Percentiles rank a stretch among this genome's conserved stretches.
phyloP scores from a whole-genome alignment of 2,329 filamentous ascomycete species.

The Mariannaea elegans region DNA sequence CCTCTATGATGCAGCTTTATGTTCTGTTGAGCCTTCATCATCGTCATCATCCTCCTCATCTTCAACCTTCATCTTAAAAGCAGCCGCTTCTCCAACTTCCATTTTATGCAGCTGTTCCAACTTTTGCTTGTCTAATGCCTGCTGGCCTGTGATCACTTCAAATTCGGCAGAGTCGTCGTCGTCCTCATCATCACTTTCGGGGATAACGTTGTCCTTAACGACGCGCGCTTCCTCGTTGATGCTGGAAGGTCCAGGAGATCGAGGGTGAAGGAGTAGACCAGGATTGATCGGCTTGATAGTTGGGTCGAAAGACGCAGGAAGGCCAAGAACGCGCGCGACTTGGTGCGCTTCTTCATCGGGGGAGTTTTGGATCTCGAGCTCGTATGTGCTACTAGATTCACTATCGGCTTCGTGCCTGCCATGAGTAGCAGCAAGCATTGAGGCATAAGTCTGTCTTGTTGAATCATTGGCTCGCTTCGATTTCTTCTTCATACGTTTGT shows the following conservation, averaged over 20 bases:
- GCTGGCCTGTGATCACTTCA: constrained; percentile 54
- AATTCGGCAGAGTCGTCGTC: constrained; percentile 54
- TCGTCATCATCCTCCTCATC: constrained; percentile 52
- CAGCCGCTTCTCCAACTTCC: constrained; percentile 67
- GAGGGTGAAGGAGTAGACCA: constrained; percentile 21
- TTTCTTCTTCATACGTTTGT: constrained; percentile 91
- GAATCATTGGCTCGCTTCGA: constrained; percentile 83
- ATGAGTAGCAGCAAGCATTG: constrained; percentile 74
- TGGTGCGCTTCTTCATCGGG: constrained; percentile 71
- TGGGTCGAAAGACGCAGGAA: constrained; percentile 70
- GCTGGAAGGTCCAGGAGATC: constrained; percentile 28
- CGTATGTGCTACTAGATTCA: constrained; percentile 61
- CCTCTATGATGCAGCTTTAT: constrained; percentile 46
- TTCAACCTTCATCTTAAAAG: constrained; percentile 53
- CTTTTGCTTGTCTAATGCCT: constrained; percentile 56
- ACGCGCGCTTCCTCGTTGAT: constrained; percentile 30
- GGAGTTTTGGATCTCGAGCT: constrained; percentile 63
- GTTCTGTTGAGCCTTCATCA: constrained; percentile 40
- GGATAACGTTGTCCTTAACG: constrained; percentile 42
- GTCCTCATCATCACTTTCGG: constrained; percentile 52
- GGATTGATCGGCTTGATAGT: constrained; percentile 66
- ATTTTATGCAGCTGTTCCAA: constrained; percentile 64
- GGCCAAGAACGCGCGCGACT: constrained; percentile 69
- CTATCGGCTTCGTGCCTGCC: constrained; percentile 68
- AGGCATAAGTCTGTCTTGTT: constrained; percentile 76